Conservation (phyloP, 2,329 filamentous ascomycete genomes). For the Penicillium sp. region DNA sequence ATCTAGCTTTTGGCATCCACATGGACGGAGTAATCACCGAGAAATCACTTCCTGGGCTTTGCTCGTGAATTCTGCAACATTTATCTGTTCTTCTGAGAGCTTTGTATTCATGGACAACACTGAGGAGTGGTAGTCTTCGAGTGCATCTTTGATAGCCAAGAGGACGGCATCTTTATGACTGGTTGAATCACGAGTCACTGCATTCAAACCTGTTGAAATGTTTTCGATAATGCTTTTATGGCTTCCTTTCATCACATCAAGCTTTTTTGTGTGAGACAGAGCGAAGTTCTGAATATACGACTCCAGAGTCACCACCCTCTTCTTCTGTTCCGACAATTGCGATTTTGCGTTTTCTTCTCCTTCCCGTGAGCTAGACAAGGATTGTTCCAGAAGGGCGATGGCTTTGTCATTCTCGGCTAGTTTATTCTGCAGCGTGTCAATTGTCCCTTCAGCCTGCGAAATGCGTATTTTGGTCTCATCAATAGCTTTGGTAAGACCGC, state of each 20-base stretch:
- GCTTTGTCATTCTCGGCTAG: constrained; percentile 19
- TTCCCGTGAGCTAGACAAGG: constrained; percentile 25
- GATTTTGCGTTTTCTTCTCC: constrained; percentile 14
- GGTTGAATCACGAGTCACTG: constrained; percentile 10
- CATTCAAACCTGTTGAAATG: constrained; percentile 18
- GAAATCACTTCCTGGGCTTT: constrained; percentile 15
- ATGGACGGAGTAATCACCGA: constrained; percentile 22
- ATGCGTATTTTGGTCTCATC: constrained; percentile 25
- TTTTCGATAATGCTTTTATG: constrained; percentile 24
- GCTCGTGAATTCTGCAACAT: constrained; percentile 19
- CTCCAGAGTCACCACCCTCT: constrained; percentile 29
- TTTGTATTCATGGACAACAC: constrained; percentile 17
- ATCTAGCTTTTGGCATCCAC: neutral
- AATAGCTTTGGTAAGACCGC: constrained; percentile 24
- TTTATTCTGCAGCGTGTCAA: constrained; percentile 19
- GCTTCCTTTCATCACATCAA: constrained; percentile 18
- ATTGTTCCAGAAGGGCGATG: constrained; percentile 24
- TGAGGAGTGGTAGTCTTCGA: constrained; percentile 17
- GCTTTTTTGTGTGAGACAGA: neutral
- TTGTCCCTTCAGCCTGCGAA: constrained; percentile 11
- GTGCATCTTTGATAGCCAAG: constrained; percentile 10
- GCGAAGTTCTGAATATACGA: constrained; percentile 29
- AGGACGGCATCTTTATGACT: constrained; percentile 14
- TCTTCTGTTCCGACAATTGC: constrained; percentile 32
- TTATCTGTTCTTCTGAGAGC: constrained; percentile 11